Base-by-base conservation (phyloP, 768 basidiomycete species). In the Lactarius psammicola region DNA sequence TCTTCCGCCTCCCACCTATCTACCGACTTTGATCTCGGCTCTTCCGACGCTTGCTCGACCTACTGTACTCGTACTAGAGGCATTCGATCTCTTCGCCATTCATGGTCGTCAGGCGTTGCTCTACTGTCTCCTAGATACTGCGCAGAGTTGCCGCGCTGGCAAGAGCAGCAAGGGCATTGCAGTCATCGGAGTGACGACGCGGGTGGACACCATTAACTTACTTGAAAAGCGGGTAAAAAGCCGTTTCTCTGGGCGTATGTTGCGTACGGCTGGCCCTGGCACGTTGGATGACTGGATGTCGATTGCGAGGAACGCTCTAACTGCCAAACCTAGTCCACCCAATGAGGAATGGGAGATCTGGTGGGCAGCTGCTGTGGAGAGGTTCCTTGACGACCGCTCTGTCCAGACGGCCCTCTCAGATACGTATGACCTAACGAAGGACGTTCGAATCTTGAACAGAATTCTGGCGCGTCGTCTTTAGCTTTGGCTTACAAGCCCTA, bases 171-270 rank as follows among this genome's bases (percentile, higher is more conserved):
- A 84, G 67, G 95, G 94, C 2, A 76, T 97, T 26, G 90, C 89
- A 0, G 87, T 99, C 38, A 79, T 99, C 40, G 97, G 97, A 9
- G 76, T 95, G 13, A 94, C 95, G 1, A 87, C 86, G 36, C 87
- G 95, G 10, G 82, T 95, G 28, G 95, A 98, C 71, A 90, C 93
- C 20, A 83, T 98, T 65, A 90, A 92, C 68, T 77, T 91, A 2
- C 80, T 99, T 20, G 97, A 99, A 75, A 99, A 99, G 75, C 84
- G 97, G 53, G 97, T 99, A 58, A 97, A 98, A 77, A 97, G 94
- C 69, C 86, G 97, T 3, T 99, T 98, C 78, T 98, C 95, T 1
- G 94, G 95, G 36, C 82, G 97, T 62, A 91, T 94, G 71, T 81
- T 95, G 63, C 85, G 92, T 56, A 87, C 92, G 7, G 82, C 86